These are phyloP conservation scores for Skeletonema potamos DNA, from an alignment of 108 stramenopile species.

Conservation along the genomic window DNA sequence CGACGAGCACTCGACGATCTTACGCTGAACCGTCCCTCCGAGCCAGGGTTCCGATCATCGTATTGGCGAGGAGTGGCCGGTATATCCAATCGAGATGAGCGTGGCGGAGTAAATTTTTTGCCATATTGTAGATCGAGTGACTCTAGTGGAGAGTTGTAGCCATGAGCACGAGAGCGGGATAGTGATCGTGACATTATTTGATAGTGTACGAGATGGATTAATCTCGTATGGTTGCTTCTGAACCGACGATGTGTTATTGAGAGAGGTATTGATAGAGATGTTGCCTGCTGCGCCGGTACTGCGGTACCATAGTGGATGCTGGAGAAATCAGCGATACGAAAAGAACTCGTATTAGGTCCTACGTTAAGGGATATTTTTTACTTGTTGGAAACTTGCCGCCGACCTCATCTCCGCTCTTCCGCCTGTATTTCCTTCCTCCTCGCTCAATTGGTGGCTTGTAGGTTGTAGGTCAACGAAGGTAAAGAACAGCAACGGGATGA, in stretches of 20 bases:
- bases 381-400: too few relatives aligned
- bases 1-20: background rate
- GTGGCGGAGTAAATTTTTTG: background rate
- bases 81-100: background rate
- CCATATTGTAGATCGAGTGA: background rate
- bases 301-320: too few relatives aligned
- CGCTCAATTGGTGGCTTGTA: too few relatives aligned
- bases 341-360: too few relatives aligned
- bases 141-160: background rate
- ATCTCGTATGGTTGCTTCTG: background rate
- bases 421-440: too few relatives aligned
- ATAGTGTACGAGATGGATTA: background rate
- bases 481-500: background rate
- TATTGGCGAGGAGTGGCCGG: background rate
- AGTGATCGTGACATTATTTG: slow-evolving; percentile 2
- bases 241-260: too few relatives aligned
- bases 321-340: too few relatives aligned
- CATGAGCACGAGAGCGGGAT: slow-evolving; percentile 1
- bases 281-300: too few relatives aligned
- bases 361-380: too few relatives aligned
- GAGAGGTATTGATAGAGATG: too few relatives aligned
- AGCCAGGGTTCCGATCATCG: background rate
- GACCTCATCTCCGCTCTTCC: too few relatives aligned
- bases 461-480: background rate
- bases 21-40: background rate